A percentile compares a stretch with the other conserved stretches of the same genome.
phyloP scores from a whole-genome alignment of 192 early-diverging fungal species.

The Powellomyces hirtus region DNA sequence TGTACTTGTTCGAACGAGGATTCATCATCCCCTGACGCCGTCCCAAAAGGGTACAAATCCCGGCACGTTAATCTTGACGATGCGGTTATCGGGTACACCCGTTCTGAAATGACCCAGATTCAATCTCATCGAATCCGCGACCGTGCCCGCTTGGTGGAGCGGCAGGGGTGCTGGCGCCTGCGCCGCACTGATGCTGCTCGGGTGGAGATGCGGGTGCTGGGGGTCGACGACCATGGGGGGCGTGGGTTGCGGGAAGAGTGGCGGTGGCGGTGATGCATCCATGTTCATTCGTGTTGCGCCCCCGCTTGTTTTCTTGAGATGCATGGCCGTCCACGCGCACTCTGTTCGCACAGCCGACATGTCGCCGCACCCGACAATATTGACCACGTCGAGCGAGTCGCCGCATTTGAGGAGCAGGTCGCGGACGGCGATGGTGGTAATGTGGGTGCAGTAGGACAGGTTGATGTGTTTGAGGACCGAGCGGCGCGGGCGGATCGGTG shows the following conservation, averaged over 20 bases:
- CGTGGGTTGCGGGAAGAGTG: neutral
- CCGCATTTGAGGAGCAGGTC: conserved; percentile 38
- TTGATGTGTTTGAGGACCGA: conserved; percentile 37
- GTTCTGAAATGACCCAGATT: neutral
- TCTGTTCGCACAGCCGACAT: neutral
- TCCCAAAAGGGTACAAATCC: conserved; percentile 18
- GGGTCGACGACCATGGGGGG: neutral
- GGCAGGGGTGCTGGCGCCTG: neutral
- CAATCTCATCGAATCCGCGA: neutral
- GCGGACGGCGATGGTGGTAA: conserved; percentile 47
- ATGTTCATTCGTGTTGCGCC: no score
- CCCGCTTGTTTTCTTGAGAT: no score
- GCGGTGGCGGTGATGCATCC: no score
- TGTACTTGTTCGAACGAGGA: no score
- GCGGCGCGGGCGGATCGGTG: conserved; percentile 1
- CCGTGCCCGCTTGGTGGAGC: neutral
- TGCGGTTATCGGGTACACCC: no score
- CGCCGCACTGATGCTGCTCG: no score
- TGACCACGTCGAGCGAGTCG: conserved; percentile 37
- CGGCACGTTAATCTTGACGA: conserved; percentile 9
- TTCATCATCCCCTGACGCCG: conserved; percentile 8
- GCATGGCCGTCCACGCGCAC: neutral
- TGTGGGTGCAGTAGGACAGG: conserved; percentile 50
- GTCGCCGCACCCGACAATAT: conserved; percentile 45
- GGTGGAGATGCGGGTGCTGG: no score